Percentiles rank a stretch among this genome's conserved stretches.
phyloP scores from a whole-genome alignment of 2,329 filamentous ascomycete genomes.

The Aspergillus sp. region DNA sequence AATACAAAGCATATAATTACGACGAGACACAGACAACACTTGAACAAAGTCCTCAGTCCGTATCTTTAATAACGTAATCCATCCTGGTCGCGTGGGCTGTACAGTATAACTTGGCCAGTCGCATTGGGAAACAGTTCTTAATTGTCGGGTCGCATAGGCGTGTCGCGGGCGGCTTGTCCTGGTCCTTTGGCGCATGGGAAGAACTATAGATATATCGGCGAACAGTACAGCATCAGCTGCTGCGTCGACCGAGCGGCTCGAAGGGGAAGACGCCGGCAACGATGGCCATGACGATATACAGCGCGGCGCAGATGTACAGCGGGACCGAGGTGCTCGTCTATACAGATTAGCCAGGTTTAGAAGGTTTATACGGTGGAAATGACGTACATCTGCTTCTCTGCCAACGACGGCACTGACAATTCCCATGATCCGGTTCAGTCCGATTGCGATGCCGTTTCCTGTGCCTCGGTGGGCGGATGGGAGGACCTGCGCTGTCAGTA shows the following conservation, averaged over 20 bases:
- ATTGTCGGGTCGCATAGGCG: too few relatives aligned
- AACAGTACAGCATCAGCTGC: neutral
- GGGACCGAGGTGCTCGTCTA: conserved; percentile 34
- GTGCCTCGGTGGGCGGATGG: conserved; percentile 54
- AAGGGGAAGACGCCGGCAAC: conserved; percentile 24
- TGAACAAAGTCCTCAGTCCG: too few relatives aligned
- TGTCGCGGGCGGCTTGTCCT: too few relatives aligned
- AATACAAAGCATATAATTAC: too few relatives aligned
- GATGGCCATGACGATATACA: conserved; percentile 39
- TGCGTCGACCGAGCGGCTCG: conserved; percentile 13
- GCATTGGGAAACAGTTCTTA: too few relatives aligned
- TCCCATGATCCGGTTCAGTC: conserved; percentile 42
- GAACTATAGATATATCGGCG: too few relatives aligned
- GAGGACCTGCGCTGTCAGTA: conserved; percentile 39
- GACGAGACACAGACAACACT: too few relatives aligned
- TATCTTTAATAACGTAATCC: too few relatives aligned
- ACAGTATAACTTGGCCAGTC: too few relatives aligned
- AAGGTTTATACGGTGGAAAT: too few relatives aligned
- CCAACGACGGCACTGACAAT: conserved; percentile 45
- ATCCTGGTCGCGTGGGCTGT: too few relatives aligned
- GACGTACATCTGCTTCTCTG: conserved; percentile 32
- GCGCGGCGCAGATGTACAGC: conserved; percentile 37
- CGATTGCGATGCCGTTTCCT: conserved; percentile 47
- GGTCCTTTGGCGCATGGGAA: too few relatives aligned
- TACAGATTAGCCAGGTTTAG: neutral